These are phyloP conservation scores for Pleurotus ostreatus DNA, from an alignment of 768 basidiomycete species.

Conservation along the genomic window DNA sequence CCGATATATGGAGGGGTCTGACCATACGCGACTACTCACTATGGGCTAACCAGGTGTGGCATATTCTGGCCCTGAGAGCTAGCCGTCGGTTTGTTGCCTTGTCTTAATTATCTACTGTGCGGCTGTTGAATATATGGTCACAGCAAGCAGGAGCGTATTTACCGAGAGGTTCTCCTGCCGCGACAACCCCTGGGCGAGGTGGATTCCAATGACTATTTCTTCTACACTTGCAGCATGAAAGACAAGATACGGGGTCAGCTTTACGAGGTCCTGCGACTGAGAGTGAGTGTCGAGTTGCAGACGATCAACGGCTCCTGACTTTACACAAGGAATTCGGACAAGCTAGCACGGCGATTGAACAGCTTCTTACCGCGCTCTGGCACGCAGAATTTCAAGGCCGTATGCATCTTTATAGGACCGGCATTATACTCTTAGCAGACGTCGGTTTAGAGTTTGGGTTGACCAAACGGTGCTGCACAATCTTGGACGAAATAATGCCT, in stretches of 20 bases:
- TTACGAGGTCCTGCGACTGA: conserved; percentile 42
- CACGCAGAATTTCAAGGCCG: conserved; percentile 75
- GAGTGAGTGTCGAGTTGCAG: conserved; percentile 27
- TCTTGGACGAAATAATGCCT: conserved; percentile 79
- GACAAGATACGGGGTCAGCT: conserved; percentile 38
- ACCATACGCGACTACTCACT: conserved; percentile 58
- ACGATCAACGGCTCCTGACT: neutral
- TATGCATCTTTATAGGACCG: conserved; percentile 62
- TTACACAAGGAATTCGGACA: conserved; percentile 56
- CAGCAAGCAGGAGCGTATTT: conserved; percentile 65
- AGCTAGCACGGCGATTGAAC: conserved; percentile 56
- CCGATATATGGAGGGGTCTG: conserved; percentile 67
- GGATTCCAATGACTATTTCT: conserved; percentile 54
- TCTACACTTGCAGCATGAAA: conserved; percentile 35
- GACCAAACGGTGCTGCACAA: conserved; percentile 55
- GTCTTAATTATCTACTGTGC: neutral
- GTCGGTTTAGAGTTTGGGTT: conserved; percentile 75
- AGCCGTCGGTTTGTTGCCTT: conserved; percentile 55
- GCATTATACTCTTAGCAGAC: conserved; percentile 72
- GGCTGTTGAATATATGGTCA: neutral
- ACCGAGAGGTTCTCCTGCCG: conserved; percentile 60
- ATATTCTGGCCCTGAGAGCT: conserved; percentile 63
- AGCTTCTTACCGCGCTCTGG: conserved; percentile 71
- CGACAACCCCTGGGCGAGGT: conserved; percentile 54
- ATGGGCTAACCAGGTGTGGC: conserved; percentile 80